Base-by-base conservation (phyloP, 2,329 filamentous ascomycete species). In the Ceratocystis albifundus region DNA sequence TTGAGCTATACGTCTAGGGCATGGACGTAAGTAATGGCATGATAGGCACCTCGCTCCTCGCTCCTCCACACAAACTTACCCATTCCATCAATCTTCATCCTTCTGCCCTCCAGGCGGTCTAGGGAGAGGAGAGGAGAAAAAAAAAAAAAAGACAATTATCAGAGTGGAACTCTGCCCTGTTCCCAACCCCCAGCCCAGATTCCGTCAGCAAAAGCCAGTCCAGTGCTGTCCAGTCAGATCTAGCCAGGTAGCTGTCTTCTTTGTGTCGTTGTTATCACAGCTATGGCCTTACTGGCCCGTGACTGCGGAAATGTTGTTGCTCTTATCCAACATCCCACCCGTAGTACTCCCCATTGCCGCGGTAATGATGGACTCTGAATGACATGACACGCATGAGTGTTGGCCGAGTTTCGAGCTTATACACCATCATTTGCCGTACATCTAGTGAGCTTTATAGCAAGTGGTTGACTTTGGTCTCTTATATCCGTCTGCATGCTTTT, bases 1-100 rank as follows among this genome's bases (percentile, higher is more conserved):
- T 12, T 41, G 36, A 41, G 36, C 36, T 12, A 41, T 41, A 41
- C 10, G 36, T 15, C 36, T 41, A 41, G 20, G 50, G 50, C 50
- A 55, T 22, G 22, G 50, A 20, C 50, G 4, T 55, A 25, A 28
- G 20, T 25, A 25, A 25, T 10, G 53, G 22, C 22, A 57, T 28
- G 25, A 57, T 57, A 25, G 10, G 36, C 32, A 10, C 32, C 32
- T 8, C 32, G 25, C 53, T 57, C 53, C 53, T 10, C 36, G 28
- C 53, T 57, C 53, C 53, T 36, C 55, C 55, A 32, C 28, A 36
- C 22, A n/a, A 53, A 30, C 32, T 10, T n/a, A 15, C 55, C 28
- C 25, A 59, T 59, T 36, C 55, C 55, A 36, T 25, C 48, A 15
- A 53, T 53, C 48, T 59, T 36, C 55, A 36, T 36, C 55, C 55